A percentile compares a stretch with the other conserved stretches of the same genome.
These are phyloP conservation scores for Fonsecaea erecta DNA, from an alignment of 2,329 filamentous ascomycete genomes.

Conservation along the genomic window DNA sequence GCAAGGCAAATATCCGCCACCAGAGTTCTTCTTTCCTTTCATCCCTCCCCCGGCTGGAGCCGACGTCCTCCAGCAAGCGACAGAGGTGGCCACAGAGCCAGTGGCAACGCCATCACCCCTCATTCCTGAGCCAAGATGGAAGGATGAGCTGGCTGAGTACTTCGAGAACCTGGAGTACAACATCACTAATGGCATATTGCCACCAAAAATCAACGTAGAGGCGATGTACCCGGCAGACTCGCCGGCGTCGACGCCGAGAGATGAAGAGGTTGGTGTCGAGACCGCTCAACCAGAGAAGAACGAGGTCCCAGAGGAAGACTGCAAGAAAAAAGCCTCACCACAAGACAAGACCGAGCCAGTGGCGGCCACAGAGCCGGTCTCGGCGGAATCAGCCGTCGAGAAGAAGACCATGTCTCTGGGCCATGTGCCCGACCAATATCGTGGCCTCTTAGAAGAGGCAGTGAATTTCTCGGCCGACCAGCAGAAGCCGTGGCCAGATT, in stretches of 20 bases:
- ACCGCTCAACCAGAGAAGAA: neutral
- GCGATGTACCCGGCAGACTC: neutral
- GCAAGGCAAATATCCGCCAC: neutral
- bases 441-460: neutral
- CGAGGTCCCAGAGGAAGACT: neutral
- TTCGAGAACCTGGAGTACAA: neutral
- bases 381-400: neutral
- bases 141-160: neutral
- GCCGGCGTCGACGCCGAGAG: neutral
- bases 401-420: neutral
- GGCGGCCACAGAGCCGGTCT: neutral
- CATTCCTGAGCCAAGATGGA: neutral
- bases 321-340: no score
- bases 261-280: neutral
- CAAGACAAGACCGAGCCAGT: neutral
- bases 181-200: neutral
- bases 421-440: neutral
- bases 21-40: slow-evolving; percentile 1
- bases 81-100: neutral
- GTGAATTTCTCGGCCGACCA: neutral
- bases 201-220: neutral
- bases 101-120: neutral
- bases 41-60: neutral
- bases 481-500: neutral
- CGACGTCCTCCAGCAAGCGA: neutral